Evolutionary conservation across 2,329 filamentous ascomycete genomes (phyloP).

Genomic region (Aspergillus sp.): DNA sequence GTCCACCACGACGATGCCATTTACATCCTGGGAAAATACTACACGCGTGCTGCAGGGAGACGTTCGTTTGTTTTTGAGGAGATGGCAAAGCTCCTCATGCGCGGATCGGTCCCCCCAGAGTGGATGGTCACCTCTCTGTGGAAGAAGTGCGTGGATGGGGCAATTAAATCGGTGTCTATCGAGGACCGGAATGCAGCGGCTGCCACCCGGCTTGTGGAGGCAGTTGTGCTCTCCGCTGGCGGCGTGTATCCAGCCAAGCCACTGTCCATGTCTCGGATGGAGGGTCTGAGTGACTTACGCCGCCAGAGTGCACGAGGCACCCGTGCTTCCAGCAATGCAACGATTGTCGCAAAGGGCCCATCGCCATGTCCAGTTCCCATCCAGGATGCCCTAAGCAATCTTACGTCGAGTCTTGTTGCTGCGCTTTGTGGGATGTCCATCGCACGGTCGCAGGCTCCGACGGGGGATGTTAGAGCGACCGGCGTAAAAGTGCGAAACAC

Average conservation of each 20-base stretch:
- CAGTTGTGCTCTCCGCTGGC: slow-evolving; percentile 30
- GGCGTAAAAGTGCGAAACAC: slow-evolving; percentile 25
- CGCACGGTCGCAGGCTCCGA: slow-evolving; percentile 25
- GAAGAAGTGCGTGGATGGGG: slow-evolving; percentile 35
- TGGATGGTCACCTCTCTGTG: slow-evolving; percentile 41
- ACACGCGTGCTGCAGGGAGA: slow-evolving; percentile 12
- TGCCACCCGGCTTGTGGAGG: slow-evolving; percentile 30
- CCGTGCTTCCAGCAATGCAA: slow-evolving; percentile 16
- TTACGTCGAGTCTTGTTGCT: slow-evolving; percentile 32
- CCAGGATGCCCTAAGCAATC: slow-evolving; percentile 36
- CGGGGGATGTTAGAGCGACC: slow-evolving; percentile 9
- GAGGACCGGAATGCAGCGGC: slow-evolving; percentile 31
- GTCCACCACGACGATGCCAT: slow-evolving; percentile 26
- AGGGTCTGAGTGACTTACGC: neutral
- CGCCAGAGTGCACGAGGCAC: slow-evolving; percentile 11
- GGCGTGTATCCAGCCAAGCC: slow-evolving; percentile 9
- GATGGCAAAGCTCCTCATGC: slow-evolving; percentile 32
- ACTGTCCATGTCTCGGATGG: neutral
- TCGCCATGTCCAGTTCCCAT: slow-evolving; percentile 30
- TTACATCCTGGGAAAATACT: slow-evolving; percentile 30
- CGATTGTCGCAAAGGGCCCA: slow-evolving; percentile 3
- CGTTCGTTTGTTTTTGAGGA: slow-evolving; percentile 34
- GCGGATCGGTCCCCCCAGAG: slow-evolving; percentile 32
- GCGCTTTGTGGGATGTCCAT: slow-evolving; percentile 38
- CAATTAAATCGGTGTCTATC: slow-evolving; percentile 36